A percentile compares a stretch with the other conserved stretches of the same genome.
Conservation (phyloP, 176 grass and related monocot species). For the Aegilops tauschii region DNA sequence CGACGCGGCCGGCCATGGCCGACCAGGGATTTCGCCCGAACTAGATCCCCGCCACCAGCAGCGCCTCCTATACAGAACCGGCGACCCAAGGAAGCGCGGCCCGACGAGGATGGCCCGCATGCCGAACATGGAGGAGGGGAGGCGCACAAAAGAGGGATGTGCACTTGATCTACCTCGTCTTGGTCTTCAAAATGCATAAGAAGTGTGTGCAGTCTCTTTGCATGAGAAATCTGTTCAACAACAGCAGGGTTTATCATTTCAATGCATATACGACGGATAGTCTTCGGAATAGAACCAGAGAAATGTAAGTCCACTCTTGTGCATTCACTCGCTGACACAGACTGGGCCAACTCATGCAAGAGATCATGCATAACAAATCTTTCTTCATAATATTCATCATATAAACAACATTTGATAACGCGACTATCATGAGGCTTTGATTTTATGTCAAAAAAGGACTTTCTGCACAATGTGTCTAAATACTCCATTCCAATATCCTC, state of each 20-base stretch:
- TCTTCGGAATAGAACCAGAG: neutral
- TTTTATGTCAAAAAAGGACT: constrained; percentile 48
- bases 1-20: too few species aligned
- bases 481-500: constrained; percentile 36
- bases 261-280: neutral
- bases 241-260: constrained; percentile 5
- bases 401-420: neutral
- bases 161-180: constrained; percentile 17
- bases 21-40: too few species aligned
- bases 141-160: neutral
- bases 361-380: constrained; percentile 38
- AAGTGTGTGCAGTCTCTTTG: constrained; percentile 42
- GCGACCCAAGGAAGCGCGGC: too few species aligned
- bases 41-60: too few species aligned
- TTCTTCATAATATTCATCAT: constrained; percentile 17
- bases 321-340: constrained; percentile 42
- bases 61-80: too few species aligned
- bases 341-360: constrained; percentile 39
- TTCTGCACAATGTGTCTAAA: constrained; percentile 22
- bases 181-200: constrained; percentile 35
- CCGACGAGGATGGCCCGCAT: neutral
- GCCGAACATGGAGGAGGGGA: too few species aligned
- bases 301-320: neutral
- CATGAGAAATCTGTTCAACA: constrained; percentile 25
- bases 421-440: neutral